phyloP scores from a whole-genome alignment of 192 early-diverging fungal species.

The Linnemannia hyalina region DNA sequence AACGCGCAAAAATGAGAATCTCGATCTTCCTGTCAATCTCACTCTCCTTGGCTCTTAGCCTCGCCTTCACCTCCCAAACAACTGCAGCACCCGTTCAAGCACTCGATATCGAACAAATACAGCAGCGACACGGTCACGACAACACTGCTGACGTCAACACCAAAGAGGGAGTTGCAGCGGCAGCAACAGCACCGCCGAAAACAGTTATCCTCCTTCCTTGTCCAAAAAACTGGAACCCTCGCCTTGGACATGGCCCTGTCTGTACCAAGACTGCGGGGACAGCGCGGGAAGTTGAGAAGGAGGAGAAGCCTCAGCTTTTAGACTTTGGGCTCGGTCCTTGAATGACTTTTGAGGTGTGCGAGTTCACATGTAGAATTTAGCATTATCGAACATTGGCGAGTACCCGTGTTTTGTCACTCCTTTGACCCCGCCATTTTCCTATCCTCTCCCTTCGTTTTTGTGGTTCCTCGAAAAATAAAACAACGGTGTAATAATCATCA shows the following conservation, averaged over 20 bases:
- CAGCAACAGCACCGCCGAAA: not conserved
- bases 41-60: not conserved
- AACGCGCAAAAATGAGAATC: not conserved
- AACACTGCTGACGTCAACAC: not conserved
- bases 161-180: not conserved
- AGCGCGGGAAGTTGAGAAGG: too few species aligned
- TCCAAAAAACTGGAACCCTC: not conserved
- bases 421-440: too few species aligned
- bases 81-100: not conserved
- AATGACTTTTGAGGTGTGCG: not conserved
- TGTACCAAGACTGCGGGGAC: not conserved
- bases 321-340: conserved; percentile 1
- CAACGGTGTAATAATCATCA: too few species aligned
- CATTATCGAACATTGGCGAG: too few species aligned
- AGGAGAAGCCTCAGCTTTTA: not conserved
- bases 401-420: too few species aligned
- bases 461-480: too few species aligned
- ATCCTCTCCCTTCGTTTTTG: too few species aligned
- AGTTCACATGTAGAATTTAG: too few species aligned
- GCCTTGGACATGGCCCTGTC: not conserved
- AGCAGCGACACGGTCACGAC: not conserved
- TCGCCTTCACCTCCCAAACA: not conserved
- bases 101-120: not conserved
- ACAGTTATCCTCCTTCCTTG: not conserved
- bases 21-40: not conserved